Evolutionary conservation across 78 protist genomes (phyloP), one percentile per base, ranked within the genome.

Genomic region (Monosiga brevicollis): DNA sequence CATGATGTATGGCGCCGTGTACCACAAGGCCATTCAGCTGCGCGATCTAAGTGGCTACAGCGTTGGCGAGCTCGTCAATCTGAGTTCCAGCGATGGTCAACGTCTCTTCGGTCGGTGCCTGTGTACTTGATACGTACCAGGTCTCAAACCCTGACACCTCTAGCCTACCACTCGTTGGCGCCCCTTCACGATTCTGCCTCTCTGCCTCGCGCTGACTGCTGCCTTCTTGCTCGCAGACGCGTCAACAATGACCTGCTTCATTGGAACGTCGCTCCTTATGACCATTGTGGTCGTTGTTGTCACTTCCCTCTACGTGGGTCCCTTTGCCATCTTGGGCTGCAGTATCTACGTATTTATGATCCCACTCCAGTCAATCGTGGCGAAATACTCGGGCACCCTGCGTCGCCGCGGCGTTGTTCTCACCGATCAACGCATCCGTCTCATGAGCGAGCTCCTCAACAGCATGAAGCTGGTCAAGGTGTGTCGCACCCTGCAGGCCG

Each of bases 401-500:
- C 77, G 77, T 34, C 77, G 77, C 38, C 6, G 6, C 11, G 6
- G 42, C 41, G 36, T 73, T 34, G 77, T 40, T 2, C 11, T 76
- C 54, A 76, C 78, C 84, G 84, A 81, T 20, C 11, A 11, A 1
- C 73, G 84, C 71, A 42, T 81, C 39, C 54, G 71, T 23, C 20
- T 62, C 43, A 81, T 62, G 38, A 15, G 22, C 15, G 84, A 81
- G 25, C 70, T 81, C 38, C 2, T 81, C 39, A 1, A 3, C 39
- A 26, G 73, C 36, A 73, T 83, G 23, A 72, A 74, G 1, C 42
- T 83, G 36, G 49, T 83, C 42, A 83, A 83, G n/a, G n/a, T n/a
- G n/a, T n/a, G n/a, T n/a, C n/a, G n/a, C n/a, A n/a, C n/a, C n/a
- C n/a, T n/a, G n/a, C n/a, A n/a, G n/a, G n/a, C n/a, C n/a, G n/a